Evolutionary conservation across 2,329 filamentous ascomycete species (phyloP).

Genomic region (Epichloe bromicola): DNA sequence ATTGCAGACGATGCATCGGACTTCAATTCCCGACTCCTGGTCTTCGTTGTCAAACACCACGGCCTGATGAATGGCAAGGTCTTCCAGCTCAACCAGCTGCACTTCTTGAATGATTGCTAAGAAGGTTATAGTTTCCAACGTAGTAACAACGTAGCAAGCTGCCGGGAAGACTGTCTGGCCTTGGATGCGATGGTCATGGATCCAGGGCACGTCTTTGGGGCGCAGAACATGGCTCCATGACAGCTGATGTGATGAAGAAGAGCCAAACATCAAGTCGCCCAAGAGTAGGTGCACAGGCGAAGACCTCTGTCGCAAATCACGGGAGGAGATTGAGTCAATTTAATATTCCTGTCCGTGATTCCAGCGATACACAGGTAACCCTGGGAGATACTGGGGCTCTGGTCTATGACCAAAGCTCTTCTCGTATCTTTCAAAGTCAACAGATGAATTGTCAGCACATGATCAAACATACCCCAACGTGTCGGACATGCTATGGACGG

Average conservation of each 20-base stretch:
- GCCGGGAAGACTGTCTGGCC: constrained; percentile 21
- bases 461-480: constrained; percentile 6
- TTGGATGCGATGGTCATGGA: constrained; percentile 14
- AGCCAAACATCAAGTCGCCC: constrained; percentile 6
- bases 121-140: constrained; percentile 2
- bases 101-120: neutral
- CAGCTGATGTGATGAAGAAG: constrained; percentile 5
- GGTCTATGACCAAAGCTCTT: neutral
- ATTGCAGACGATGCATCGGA: neutral
- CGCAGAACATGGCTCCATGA: constrained; percentile 12
- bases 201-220: constrained; percentile 18
- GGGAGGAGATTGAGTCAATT: neutral
- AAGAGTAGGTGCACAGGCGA: constrained; percentile 9
- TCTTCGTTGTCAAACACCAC: neutral
- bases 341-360: constrained; percentile 1
- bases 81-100: neutral
- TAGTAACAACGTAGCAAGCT: constrained; percentile 24
- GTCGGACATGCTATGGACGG: constrained; percentile 1
- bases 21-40: neutral
- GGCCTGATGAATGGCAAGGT: neutral
- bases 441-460: constrained; percentile 1
- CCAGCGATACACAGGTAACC: constrained; percentile 10
- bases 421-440: constrained; percentile 5
- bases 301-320: neutral
- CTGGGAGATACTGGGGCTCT: neutral